Conservation (phyloP, 768 basidiomycete genomes). For the Collybia sordida region DNA sequence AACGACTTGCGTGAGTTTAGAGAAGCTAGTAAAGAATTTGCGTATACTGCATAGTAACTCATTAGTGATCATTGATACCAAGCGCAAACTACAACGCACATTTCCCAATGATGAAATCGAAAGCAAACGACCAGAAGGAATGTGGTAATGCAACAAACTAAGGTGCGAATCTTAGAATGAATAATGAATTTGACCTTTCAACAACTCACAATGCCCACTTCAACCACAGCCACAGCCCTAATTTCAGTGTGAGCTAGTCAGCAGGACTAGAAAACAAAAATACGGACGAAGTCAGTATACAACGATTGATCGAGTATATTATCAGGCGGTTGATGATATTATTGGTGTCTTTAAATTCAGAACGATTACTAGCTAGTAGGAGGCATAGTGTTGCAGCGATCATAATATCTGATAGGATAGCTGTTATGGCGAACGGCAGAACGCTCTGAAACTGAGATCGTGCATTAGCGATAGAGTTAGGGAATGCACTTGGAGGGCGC, state of each 20-base stretch:
- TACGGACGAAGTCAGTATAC: constrained; percentile 50
- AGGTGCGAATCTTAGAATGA: neutral
- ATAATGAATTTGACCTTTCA: no score
- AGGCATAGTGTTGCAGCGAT: constrained; percentile 43
- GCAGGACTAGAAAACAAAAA: neutral
- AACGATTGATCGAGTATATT: constrained; percentile 49
- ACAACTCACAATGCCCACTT: constrained; percentile 32
- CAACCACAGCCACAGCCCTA: constrained; percentile 38
- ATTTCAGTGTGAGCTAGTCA: neutral
- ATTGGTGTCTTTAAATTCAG: constrained; percentile 42
- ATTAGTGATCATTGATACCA: neutral
- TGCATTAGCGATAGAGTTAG: neutral
- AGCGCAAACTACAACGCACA: constrained; percentile 22
- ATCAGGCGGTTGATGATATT: constrained; percentile 44
- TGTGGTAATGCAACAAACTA: constrained; percentile 41
- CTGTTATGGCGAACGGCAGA: constrained; percentile 43
- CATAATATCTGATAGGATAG: constrained; percentile 45
- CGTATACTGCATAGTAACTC: constrained; percentile 33
- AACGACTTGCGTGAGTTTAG: constrained; percentile 41
- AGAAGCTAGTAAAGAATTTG: constrained; percentile 45
- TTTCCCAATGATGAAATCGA: constrained; percentile 55
- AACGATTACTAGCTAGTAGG: constrained; percentile 37
- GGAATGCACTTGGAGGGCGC: constrained; percentile 9
- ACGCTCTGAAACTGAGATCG: constrained; percentile 29
- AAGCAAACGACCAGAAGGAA: constrained; percentile 45